Percentiles rank a stretch among this genome's conserved stretches.
phyloP scores from a whole-genome alignment of 495 filamentous ascomycete genomes.

The Xylaria grammica region DNA sequence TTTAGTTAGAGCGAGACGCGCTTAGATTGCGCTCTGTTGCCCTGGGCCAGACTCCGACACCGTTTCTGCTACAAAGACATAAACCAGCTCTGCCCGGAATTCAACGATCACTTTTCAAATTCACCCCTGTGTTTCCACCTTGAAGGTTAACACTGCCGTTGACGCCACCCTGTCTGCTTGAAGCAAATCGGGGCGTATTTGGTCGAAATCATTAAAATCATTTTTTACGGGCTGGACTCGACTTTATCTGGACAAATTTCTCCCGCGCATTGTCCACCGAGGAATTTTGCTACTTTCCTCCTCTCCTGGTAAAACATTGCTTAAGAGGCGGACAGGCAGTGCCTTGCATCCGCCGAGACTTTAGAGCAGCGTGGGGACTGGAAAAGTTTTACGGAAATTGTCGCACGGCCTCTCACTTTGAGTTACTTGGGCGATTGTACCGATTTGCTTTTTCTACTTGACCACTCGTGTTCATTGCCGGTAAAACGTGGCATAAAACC shows the following conservation, averaged over 20 bases:
- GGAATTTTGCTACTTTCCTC: constrained; percentile 1
- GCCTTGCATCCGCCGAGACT: constrained; percentile 29
- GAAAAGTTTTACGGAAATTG: constrained; percentile 22
- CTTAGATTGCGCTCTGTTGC: constrained; percentile 19
- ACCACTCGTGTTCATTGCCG: constrained; percentile 4
- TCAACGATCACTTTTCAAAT: constrained; percentile 20
- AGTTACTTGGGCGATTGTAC: neutral
- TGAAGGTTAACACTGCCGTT: constrained; percentile 31
- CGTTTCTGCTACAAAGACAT: constrained; percentile 10
- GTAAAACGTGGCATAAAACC: constrained; percentile 6
- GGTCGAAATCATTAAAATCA: constrained; percentile 14
- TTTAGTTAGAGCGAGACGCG: constrained; percentile 11
- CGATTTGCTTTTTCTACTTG: constrained; percentile 20
- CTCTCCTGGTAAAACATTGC: neutral
- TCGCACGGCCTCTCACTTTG: constrained; percentile 27
- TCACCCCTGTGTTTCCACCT: constrained; percentile 25
- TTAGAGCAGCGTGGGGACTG: constrained; percentile 1
- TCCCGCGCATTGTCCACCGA: constrained; percentile 9
- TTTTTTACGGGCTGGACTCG: constrained; percentile 41
- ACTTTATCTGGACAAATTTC: constrained; percentile 14
- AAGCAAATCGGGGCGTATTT: constrained; percentile 33
- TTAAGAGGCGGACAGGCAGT: constrained; percentile 29
- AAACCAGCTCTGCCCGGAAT: constrained; percentile 7
- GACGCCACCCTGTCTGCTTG: constrained; percentile 33
- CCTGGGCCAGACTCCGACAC: neutral